A percentile compares a stretch with the other conserved stretches of the same genome.
Conservation (phyloP, 495 filamentous ascomycete species). For the Aspergillus avenaceus region DNA sequence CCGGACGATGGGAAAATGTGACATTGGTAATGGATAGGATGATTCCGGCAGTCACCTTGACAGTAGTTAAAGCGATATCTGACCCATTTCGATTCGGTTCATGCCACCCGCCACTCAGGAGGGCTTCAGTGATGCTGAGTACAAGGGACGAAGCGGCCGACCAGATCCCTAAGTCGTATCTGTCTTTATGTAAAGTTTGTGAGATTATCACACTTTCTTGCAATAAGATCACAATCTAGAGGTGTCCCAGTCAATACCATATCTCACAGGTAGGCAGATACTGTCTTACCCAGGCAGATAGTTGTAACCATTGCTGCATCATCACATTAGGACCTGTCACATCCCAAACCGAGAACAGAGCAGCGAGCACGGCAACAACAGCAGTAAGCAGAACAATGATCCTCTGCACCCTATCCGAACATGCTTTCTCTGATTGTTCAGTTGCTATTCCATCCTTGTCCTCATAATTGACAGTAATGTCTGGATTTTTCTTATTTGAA, state of each 20-base stretch:
- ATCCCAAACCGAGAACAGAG: not conserved
- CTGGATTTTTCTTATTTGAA: not conserved
- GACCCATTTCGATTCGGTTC: not conserved
- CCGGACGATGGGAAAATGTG: conserved; percentile 55
- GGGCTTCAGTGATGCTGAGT: not conserved
- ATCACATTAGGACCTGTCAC: not conserved
- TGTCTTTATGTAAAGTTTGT: not conserved
- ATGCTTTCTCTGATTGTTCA: not conserved
- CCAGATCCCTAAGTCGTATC: not conserved
- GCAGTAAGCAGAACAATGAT: not conserved
- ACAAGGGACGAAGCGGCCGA: not conserved
- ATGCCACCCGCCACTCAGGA: not conserved
- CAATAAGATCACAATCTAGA: not conserved
- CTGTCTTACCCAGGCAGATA: not conserved
- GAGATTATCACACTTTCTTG: not conserved
- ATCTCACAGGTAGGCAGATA: no score
- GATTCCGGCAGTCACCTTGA: conserved; percentile 5
- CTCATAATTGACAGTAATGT: not conserved
- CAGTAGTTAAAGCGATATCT: not conserved
- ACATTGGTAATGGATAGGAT: conserved; percentile 7
- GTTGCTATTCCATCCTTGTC: not conserved
- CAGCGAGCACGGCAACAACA: not conserved
- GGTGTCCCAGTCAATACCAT: no score
- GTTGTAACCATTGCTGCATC: not conserved
- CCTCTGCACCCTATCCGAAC: not conserved